Evolutionary conservation across 768 basidiomycete genomes (phyloP).

Genomic region (Panaeolus cyanescens): DNA sequence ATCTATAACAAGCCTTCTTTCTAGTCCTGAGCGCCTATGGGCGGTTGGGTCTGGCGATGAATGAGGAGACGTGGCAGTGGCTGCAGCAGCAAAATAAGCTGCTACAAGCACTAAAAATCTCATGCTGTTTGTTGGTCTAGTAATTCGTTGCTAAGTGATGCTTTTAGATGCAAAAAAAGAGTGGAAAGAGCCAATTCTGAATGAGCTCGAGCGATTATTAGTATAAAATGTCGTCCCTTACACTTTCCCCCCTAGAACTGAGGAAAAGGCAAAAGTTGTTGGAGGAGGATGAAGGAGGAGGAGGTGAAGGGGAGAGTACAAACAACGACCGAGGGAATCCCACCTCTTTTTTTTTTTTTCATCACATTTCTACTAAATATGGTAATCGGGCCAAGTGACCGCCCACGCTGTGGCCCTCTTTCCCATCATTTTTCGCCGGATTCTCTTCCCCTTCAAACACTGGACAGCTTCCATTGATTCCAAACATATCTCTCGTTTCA

Average conservation of each 20-base stretch:
- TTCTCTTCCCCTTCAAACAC: conserved; percentile 1
- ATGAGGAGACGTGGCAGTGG: neutral
- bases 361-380: neutral
- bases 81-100: neutral
- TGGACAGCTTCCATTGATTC: neutral
- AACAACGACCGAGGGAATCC: neutral
- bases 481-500: neutral
- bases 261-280: neutral
- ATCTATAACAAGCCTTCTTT: neutral
- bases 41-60: neutral
- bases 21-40: neutral
- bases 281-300: neutral
- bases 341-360: neutral
- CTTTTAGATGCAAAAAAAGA: neutral
- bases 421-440: neutral
- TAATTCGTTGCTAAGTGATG: neutral
- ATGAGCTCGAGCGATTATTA: no score
- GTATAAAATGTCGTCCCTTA: no score
- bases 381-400: neutral
- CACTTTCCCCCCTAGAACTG: no score
- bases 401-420: neutral
- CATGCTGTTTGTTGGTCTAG: neutral
- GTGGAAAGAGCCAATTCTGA: conserved; percentile 3
- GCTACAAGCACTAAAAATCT: neutral
- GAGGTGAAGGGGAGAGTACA: neutral